phyloP scores from a whole-genome alignment of 805 yeast genomes.

The Starmerella kuoi region DNA sequence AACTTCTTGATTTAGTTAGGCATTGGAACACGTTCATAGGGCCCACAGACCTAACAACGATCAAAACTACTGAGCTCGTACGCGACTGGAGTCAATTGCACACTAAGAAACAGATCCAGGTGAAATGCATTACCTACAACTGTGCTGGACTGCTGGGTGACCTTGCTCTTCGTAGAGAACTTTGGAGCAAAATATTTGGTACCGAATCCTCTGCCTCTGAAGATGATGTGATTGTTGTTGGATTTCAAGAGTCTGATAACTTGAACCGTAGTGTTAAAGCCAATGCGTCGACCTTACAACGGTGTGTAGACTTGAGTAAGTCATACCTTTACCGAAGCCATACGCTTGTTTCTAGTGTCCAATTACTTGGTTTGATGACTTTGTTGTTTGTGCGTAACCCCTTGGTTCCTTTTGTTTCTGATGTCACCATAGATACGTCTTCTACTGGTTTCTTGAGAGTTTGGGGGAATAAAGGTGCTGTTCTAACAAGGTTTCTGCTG shows the following conservation, averaged over 20 bases:
- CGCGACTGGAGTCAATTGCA: slow-evolving; percentile 15
- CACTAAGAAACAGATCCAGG: slow-evolving; percentile 15
- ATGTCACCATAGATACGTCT: slow-evolving; percentile 33
- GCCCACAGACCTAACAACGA: slow-evolving; percentile 22
- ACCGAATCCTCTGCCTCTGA: slow-evolving; percentile 19
- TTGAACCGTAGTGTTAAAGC: slow-evolving; percentile 28
- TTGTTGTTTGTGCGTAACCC: slow-evolving; percentile 33
- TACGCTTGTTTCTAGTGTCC: slow-evolving; percentile 34
- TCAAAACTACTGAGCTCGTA: slow-evolving; percentile 17
- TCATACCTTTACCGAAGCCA: slow-evolving; percentile 25
- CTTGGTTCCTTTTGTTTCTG: slow-evolving; percentile 32
- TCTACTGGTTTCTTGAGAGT: slow-evolving; percentile 46
- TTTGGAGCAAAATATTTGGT: slow-evolving; percentile 22
- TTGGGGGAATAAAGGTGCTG: slow-evolving; percentile 56
- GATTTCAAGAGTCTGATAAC: slow-evolving; percentile 64
- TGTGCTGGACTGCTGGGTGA: slow-evolving; percentile 19
- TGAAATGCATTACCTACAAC: slow-evolving; percentile 32
- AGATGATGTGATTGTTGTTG: slow-evolving; percentile 67
- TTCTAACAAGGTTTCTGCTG: slow-evolving; percentile 35
- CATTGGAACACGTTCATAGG: slow-evolving; percentile 20
- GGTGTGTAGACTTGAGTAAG: slow-evolving; percentile 21
- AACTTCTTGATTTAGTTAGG: slow-evolving; percentile 14
- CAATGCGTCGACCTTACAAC: slow-evolving; percentile 25
- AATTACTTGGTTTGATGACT: slow-evolving; percentile 42
- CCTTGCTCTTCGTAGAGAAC: slow-evolving; percentile 10